Percentiles rank a stretch among this genome's conserved stretches.
phyloP scores from a whole-genome alignment of 768 basidiomycete species.

The Floccularia luteovirens region DNA sequence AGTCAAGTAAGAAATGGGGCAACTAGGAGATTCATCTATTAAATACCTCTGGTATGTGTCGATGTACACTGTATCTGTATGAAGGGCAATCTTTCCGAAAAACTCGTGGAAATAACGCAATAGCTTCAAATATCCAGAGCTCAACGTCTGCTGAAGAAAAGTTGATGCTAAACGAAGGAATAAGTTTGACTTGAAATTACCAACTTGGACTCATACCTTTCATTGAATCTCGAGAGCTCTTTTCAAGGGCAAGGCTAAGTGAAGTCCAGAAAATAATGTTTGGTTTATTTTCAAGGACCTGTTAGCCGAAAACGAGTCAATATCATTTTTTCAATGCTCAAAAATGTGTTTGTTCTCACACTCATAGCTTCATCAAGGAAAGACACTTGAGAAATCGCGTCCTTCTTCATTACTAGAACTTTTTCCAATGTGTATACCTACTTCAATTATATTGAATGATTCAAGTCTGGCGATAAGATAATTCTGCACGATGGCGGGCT shows the following conservation, averaged over 20 bases:
- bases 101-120: conserved; percentile 94
- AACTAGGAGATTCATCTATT: background rate
- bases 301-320: background rate
- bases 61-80: conserved; percentile 91
- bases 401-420: conserved; percentile 84
- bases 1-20: conserved; percentile 1
- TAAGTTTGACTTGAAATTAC: background rate
- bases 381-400: conserved; percentile 62
- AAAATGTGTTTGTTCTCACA: conserved; percentile 27
- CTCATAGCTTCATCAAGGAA: conserved; percentile 96
- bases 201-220: conserved; percentile 42
- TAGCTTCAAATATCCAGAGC: conserved; percentile 79
- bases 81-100: conserved; percentile 90
- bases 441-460: background rate
- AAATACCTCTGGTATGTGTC: conserved; percentile 71
- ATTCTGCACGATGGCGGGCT: background rate
- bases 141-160: conserved; percentile 87
- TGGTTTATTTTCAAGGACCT: conserved; percentile 88
- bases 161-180: conserved; percentile 53
- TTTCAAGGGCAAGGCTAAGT: conserved; percentile 74
- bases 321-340: background rate
- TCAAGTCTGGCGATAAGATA: background rate
- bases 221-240: conserved; percentile 69
- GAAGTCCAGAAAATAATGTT: conserved; percentile 89
- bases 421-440: conserved; percentile 95